phyloP scores from a whole-genome alignment of 2,329 filamentous ascomycete species.

The Nemania sp. region DNA sequence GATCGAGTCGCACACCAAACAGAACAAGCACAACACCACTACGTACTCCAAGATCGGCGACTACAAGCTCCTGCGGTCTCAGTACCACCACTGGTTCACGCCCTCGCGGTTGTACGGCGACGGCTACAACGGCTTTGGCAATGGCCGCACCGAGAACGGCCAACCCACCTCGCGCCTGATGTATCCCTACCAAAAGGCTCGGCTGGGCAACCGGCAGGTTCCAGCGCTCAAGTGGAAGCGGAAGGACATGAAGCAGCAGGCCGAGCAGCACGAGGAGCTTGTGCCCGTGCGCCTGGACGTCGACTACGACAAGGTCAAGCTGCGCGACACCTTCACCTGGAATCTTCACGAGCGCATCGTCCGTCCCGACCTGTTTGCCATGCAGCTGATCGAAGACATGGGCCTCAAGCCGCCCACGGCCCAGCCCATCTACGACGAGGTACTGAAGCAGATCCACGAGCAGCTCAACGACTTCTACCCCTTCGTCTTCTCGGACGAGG shows the following conservation, averaged over 20 bases:
- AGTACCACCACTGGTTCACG: conserved; percentile 59
- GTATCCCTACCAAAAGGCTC: conserved; percentile 77
- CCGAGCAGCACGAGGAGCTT: conserved; percentile 87
- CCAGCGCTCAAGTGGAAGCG: conserved; percentile 72
- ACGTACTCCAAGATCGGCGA: conserved; percentile 71
- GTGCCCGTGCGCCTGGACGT: conserved; percentile 91
- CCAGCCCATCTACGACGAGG: conserved; percentile 64
- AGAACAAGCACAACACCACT: conserved; percentile 60
- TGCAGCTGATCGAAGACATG: conserved; percentile 89
- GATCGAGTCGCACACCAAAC: conserved; percentile 54
- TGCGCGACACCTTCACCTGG: conserved; percentile 98
- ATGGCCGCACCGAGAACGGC: conserved; percentile 76
- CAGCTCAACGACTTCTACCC: conserved; percentile 94
- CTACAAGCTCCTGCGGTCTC: conserved; percentile 63
- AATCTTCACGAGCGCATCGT: conserved; percentile 91
- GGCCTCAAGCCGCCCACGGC: conserved; percentile 73
- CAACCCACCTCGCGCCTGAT: conserved; percentile 67
- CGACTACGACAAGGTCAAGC: conserved; percentile 91
- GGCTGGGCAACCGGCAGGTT: conserved; percentile 76
- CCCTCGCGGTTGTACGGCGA: conserved; percentile 64
- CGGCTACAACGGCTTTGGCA: conserved; percentile 88
- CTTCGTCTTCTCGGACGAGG: conserved; percentile 85
- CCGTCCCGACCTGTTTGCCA: conserved; percentile 78
- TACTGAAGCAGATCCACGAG: conserved; percentile 74
- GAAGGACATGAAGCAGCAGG: conserved; percentile 82